Conservation (phyloP, 2,329 filamentous ascomycete species). For the Penicillium sp. region DNA sequence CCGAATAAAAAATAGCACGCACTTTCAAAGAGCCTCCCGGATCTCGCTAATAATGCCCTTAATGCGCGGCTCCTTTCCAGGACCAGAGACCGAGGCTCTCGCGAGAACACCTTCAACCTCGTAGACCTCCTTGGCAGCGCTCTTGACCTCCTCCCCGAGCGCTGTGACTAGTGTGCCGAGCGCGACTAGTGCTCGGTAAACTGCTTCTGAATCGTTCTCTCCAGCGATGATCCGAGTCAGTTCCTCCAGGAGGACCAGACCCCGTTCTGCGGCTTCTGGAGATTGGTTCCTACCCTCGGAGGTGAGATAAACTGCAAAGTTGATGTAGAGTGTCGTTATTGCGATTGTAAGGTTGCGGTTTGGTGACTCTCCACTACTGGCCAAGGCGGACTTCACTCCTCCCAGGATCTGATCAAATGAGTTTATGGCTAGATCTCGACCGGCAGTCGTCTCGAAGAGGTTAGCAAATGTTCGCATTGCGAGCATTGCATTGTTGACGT, state of each 20-base stretch:
- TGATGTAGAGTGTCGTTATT: conserved; percentile 77
- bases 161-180: conserved; percentile 70
- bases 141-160: conserved; percentile 60
- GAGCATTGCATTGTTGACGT: conserved; percentile 85
- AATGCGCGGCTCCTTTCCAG: conserved; percentile 60
- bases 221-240: conserved; percentile 63
- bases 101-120: conserved; percentile 51
- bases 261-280: conserved; percentile 48
- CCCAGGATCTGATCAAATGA: conserved; percentile 61
- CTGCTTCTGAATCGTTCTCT: conserved; percentile 74
- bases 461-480: conserved; percentile 78
- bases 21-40: conserved; percentile 36
- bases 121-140: conserved; percentile 59
- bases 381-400: conserved; percentile 64
- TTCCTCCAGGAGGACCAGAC: conserved; percentile 59
- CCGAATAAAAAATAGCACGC: conserved; percentile 24
- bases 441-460: conserved; percentile 72
- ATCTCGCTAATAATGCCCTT: conserved; percentile 63
- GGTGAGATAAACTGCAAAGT: conserved; percentile 73
- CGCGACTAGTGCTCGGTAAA: conserved; percentile 79
- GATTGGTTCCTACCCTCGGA: conserved; percentile 41
- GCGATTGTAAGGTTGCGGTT: conserved; percentile 85
- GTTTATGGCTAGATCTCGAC: conserved; percentile 62
- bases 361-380: conserved; percentile 48
- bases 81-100: conserved; percentile 48